Evolutionary conservation across 495 filamentous ascomycete genomes (phyloP).

Genomic region (Penicillium bialowiezense): DNA sequence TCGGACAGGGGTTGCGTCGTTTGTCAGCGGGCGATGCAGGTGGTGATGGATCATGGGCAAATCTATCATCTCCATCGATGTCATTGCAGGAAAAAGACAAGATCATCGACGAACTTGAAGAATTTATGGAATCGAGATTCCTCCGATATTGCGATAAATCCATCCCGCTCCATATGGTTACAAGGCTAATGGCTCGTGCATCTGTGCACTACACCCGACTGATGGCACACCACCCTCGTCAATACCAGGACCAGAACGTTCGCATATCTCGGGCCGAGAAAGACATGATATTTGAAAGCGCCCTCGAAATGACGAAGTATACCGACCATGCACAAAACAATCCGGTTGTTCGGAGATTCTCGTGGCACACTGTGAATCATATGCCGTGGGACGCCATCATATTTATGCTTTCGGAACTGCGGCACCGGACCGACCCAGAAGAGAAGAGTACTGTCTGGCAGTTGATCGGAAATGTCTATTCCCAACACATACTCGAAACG

Average conservation of each 20-base stretch:
- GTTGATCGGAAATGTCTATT: conserved; percentile 29
- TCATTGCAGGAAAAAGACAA: conserved; percentile 48
- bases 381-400: conserved; percentile 45
- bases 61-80: conserved; percentile 28
- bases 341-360: conserved; percentile 25
- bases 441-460: conserved; percentile 34
- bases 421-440: conserved; percentile 22
- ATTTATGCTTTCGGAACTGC: conserved; percentile 39
- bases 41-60: conserved; percentile 29
- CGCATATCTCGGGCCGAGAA: conserved; percentile 33
- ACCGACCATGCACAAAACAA: conserved; percentile 26
- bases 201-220: conserved; percentile 33
- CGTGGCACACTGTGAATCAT: conserved; percentile 36
- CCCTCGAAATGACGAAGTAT: conserved; percentile 37
- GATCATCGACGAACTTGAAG: conserved; percentile 35
- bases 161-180: conserved; percentile 59
- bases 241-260: conserved; percentile 25
- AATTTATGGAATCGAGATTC: conserved; percentile 41
- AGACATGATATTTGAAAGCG: conserved; percentile 36
- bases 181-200: conserved; percentile 42
- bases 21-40: conserved; percentile 16
- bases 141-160: conserved; percentile 56
- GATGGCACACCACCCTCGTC: conserved; percentile 42
- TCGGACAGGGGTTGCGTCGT: conserved; percentile 40
- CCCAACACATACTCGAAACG: conserved; percentile 22